phyloP scores from a whole-genome alignment of 2,329 filamentous ascomycete species.

The Acephala macrosclerotiorum region DNA sequence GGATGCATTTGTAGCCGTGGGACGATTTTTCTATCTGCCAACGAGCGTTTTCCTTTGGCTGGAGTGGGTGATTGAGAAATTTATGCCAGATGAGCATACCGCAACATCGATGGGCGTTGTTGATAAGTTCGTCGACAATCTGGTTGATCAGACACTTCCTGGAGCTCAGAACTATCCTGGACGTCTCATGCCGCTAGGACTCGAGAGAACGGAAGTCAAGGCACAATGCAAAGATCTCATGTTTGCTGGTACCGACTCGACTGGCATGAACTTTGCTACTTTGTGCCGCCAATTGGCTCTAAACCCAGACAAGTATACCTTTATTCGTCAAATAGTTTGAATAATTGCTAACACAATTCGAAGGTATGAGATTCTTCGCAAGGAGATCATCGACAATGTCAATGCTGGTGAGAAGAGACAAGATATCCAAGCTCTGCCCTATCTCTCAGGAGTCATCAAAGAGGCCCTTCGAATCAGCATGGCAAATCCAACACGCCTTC shows the following conservation, averaged over 20 bases:
- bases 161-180: conserved; percentile 55
- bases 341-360: background rate
- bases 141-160: conserved; percentile 45
- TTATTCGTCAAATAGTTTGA: background rate
- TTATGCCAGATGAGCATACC: conserved; percentile 45
- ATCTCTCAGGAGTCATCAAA: conserved; percentile 56
- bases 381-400: conserved; percentile 43
- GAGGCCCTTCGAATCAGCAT: conserved; percentile 58
- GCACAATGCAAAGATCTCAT: conserved; percentile 61
- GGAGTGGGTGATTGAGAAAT: conserved; percentile 47
- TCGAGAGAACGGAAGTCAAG: conserved; percentile 52
- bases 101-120: conserved; percentile 47
- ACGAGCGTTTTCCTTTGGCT: conserved; percentile 47
- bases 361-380: conserved; percentile 46
- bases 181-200: conserved; percentile 52
- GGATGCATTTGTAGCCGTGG: conserved; percentile 60
- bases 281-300: conserved; percentile 54
- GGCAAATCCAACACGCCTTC: conserved; percentile 59
- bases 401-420: conserved; percentile 35
- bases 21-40: conserved; percentile 61
- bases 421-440: conserved; percentile 48
- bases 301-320: conserved; percentile 48
- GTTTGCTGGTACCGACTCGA: conserved; percentile 62
- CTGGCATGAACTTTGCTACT: conserved; percentile 57
- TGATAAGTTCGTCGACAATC: conserved; percentile 50